Evolutionary conservation across 2,329 filamentous ascomycete genomes (phyloP).

Genomic region (Phoma sp.): DNA sequence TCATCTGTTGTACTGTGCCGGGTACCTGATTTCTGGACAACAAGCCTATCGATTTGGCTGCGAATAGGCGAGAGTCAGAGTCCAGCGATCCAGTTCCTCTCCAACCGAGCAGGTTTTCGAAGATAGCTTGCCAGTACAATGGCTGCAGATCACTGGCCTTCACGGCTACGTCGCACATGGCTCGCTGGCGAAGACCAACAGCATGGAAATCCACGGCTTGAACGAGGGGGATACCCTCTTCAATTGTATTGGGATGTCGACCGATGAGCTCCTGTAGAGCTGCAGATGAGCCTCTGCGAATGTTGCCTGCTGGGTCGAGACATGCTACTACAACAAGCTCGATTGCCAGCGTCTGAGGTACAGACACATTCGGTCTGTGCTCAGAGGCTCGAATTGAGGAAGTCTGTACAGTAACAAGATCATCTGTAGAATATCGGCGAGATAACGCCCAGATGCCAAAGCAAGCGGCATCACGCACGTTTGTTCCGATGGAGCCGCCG

Average conservation of each 20-base stretch:
- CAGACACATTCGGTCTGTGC: conserved; percentile 50
- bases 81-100: conserved; percentile 85
- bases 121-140: conserved; percentile 71
- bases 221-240: conserved; percentile 82
- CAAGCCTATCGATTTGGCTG: conserved; percentile 72
- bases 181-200: conserved; percentile 84
- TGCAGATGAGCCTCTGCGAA: conserved; percentile 88
- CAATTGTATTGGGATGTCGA: conserved; percentile 84
- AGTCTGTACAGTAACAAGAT: conserved; percentile 70
- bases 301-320: conserved; percentile 90
- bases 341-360: conserved; percentile 79
- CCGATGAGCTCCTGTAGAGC: conserved; percentile 94
- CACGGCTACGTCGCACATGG: conserved; percentile 77
- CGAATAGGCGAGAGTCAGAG: conserved; percentile 72
- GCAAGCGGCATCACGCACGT: conserved; percentile 92
- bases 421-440: conserved; percentile 80
- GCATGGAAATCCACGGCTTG: conserved; percentile 93
- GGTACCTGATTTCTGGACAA: conserved; percentile 54
- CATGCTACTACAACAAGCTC: conserved; percentile 83
- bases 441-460: conserved; percentile 96
- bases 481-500: conserved; percentile 84
- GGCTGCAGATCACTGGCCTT: conserved; percentile 69
- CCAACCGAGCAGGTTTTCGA: conserved; percentile 79
- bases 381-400: conserved; percentile 51
- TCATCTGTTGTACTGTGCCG: conserved; percentile 49